Conservation (phyloP, 345 rosid genomes). For the Psidium guajava region DNA sequence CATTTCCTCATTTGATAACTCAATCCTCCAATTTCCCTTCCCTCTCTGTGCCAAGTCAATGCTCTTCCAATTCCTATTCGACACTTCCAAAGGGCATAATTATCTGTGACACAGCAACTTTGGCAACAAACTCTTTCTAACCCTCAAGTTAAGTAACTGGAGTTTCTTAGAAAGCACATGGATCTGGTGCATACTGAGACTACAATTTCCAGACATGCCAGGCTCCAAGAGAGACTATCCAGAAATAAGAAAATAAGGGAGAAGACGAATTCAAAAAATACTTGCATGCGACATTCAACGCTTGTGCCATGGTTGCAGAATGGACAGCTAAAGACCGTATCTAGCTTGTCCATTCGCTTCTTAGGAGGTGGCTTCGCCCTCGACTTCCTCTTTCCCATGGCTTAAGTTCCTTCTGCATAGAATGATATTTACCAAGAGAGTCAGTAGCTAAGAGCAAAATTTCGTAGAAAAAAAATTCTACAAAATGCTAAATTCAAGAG, state of each 20-base stretch:
- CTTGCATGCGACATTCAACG: constrained; percentile 82
- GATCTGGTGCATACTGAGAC: background rate
- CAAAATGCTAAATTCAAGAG: background rate
- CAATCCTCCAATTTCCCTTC: background rate
- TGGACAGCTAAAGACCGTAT: constrained; percentile 92
- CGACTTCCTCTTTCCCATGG: constrained; percentile 97
- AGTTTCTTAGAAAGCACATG: background rate
- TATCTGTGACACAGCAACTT: background rate
- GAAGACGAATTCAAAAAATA: background rate
- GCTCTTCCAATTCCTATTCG: background rate
- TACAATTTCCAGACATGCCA: background rate
- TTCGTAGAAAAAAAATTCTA: background rate
- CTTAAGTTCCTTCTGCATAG: background rate
- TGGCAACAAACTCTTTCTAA: background rate
- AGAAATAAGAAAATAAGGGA: background rate
- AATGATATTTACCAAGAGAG: background rate
- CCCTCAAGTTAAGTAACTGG: background rate
- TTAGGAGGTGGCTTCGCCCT: constrained; percentile 92
- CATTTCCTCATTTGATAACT: background rate
- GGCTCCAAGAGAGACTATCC: background rate
- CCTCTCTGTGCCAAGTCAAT: background rate
- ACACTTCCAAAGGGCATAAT: background rate
- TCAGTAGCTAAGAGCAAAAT: background rate
- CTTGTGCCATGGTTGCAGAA: constrained; percentile 93
- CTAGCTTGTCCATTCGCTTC: constrained; percentile 94